Percentiles rank a stretch among this genome's conserved stretches.
These are phyloP conservation scores for Cryptococcus sp. DNA, from an alignment of 1,284 basidiomycete species.

Conservation along the genomic window DNA sequence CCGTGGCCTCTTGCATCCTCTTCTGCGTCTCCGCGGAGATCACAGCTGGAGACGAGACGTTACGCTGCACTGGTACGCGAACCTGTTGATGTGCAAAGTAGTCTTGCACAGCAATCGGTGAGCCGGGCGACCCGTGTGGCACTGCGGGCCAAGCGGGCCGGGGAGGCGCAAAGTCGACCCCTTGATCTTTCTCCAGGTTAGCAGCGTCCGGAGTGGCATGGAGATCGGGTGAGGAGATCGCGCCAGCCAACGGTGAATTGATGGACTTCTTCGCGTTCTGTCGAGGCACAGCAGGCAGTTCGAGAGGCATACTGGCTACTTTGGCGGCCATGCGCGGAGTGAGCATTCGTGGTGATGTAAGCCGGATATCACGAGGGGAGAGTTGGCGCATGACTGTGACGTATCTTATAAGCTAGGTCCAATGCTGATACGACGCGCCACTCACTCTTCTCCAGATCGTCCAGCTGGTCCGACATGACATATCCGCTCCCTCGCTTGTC, in stretches of 20 bases:
- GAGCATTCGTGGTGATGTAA: slow-evolving; percentile 38
- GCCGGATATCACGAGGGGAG: slow-evolving; percentile 47
- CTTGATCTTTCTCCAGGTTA: not conserved
- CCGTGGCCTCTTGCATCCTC: slow-evolving; percentile 33
- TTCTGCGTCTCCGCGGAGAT: slow-evolving; percentile 39
- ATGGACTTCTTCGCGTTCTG: slow-evolving; percentile 13
- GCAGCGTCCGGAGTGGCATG: not conserved
- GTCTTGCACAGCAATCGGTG: slow-evolving; percentile 12
- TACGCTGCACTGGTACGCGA: slow-evolving; percentile 4
- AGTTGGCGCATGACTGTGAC: slow-evolving; percentile 47
- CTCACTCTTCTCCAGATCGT: slow-evolving; percentile 49
- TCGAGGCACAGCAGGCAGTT: slow-evolving; percentile 16
- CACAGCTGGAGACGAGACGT: slow-evolving; percentile 18
- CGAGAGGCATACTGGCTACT: slow-evolving; percentile 23
- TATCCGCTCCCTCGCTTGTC: slow-evolving; percentile 49
- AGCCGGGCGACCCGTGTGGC: slow-evolving; percentile 10
- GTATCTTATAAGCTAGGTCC: not conserved
- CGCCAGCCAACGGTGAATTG: slow-evolving; percentile 10
- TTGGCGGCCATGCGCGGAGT: slow-evolving; percentile 41
- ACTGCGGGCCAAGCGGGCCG: slow-evolving; percentile 14
- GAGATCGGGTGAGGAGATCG: slow-evolving; percentile 11
- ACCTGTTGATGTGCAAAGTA: slow-evolving; percentile 19
- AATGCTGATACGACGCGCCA: not conserved
- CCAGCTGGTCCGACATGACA: slow-evolving; percentile 52
- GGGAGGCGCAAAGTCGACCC: not conserved